phyloP scores from a whole-genome alignment of 2,329 filamentous ascomycete genomes.

The Xylariaceae sp. region DNA sequence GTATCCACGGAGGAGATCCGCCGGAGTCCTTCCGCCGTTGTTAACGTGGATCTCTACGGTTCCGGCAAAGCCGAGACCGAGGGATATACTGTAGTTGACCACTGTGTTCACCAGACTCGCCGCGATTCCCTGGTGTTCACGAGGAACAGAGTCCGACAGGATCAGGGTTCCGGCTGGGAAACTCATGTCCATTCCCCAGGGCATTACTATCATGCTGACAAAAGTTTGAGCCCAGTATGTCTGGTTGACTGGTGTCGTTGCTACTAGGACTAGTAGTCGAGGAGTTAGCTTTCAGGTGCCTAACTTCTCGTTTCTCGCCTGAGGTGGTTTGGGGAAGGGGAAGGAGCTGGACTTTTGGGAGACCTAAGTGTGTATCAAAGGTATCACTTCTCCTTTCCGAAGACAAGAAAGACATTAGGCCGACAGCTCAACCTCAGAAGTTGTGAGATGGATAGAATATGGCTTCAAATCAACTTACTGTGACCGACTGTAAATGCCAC shows the following conservation, averaged over 20 bases:
- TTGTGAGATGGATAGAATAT: too few species aligned
- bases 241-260: constrained; percentile 37
- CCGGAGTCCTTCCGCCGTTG: constrained; percentile 46
- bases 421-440: too few species aligned
- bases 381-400: too few species aligned
- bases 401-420: too few species aligned
- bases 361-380: too few species aligned
- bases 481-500: constrained; percentile 20
- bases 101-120: constrained; percentile 49
- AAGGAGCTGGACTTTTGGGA: too few species aligned
- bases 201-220: constrained; percentile 40
- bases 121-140: constrained; percentile 26
- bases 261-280: too few species aligned
- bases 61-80: constrained; percentile 52
- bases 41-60: constrained; percentile 46
- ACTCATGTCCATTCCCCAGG: constrained; percentile 51
- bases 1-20: constrained; percentile 30
- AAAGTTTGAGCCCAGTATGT: constrained; percentile 53
- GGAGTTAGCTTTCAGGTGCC: too few species aligned
- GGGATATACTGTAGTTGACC: constrained; percentile 53
- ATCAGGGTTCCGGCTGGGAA: constrained; percentile 50
- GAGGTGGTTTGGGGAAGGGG: too few species aligned
- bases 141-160: constrained; percentile 37
- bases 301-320: too few species aligned
- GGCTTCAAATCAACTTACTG: too few species aligned